Evolutionary conservation across 176 grass and related monocot species (phyloP), one percentile per base, ranked within the genome.

Genomic region (Oryza nivara): DNA sequence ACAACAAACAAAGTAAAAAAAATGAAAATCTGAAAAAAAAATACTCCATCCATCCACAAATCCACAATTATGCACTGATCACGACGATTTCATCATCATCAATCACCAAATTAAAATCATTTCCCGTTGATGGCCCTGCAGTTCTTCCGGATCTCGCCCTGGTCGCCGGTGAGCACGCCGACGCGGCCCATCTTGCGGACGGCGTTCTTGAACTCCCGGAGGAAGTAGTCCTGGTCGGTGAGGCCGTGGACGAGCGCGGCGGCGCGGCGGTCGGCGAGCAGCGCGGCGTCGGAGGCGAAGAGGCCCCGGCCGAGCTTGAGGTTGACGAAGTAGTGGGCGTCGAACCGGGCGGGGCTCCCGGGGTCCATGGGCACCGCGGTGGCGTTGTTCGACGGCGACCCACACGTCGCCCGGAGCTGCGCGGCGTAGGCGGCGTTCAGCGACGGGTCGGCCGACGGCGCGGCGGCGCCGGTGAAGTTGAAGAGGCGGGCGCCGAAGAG

Each of bases 291-390:
- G 6, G 92, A 94, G 6, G 23, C 58, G 81, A 94, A 87, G 0
- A 94, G 84, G 0, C 89, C 92, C 5, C 87, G 49, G 0, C 85
- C 72, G 19, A 85, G 77, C 87, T 89, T 89, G 12, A 94, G 81
- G 89, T 82, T 89, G 35, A 77, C 84, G 84, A 80, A 91, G 92
- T 94, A 94, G 81, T 89, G 86, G 67, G 87, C 73, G 81, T 94
- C 89, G 73, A 94, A 94, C 47, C 36, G 54, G 15, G 81, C 80
- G 3, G 67, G 3, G 77, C 84, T 94, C 2, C 72, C 77, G 2
- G 92, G 92, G 69, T 94, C 92, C 89, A 91, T 85, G 20, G 68
- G 5, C 60, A 89, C 87, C 14, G 32, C 2, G 10, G 89, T 82
- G 6, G 7, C 75, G 28, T 36, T 80, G 83, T 89, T 85, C 1